These are phyloP conservation scores for Ogataea methanolica DNA, from an alignment of 805 yeast species.

Conservation along the genomic window DNA sequence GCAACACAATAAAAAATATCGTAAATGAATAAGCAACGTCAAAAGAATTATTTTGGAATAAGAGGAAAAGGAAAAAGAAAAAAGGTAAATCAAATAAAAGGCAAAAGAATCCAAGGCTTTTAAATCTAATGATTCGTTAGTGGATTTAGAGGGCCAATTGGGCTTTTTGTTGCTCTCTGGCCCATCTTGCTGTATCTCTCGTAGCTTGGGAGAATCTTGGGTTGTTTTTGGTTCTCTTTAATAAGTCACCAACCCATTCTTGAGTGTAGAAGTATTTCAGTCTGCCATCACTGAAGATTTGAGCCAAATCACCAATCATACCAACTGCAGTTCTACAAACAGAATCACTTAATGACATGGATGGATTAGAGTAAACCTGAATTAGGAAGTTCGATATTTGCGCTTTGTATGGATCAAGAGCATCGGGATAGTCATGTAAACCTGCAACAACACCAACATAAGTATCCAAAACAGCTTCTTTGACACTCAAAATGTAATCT, in stretches of 20 bases:
- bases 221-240: conserved; percentile 67
- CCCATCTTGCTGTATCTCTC: conserved; percentile 95
- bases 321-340: conserved; percentile 85
- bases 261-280: conserved; percentile 61
- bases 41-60: neutral
- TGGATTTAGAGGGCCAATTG: conserved; percentile 5
- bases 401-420: conserved; percentile 59
- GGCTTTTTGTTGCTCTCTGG: conserved; percentile 73
- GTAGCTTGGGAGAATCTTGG: conserved; percentile 60
- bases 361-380: conserved; percentile 53
- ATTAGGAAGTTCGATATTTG: conserved; percentile 69
- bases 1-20: neutral
- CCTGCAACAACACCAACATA: conserved; percentile 96
- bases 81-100: conserved; percentile 1
- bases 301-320: conserved; percentile 85
- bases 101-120: neutral
- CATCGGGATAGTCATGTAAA: conserved; percentile 62
- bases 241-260: conserved; percentile 76
- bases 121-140: neutral
- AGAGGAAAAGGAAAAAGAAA: conserved; percentile 1
- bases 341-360: conserved; percentile 58
- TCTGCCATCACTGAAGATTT: conserved; percentile 77
- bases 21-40: neutral
- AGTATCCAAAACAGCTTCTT: conserved; percentile 90
- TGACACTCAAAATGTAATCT: conserved; percentile 67